Conservation (phyloP, 495 filamentous ascomycete species). For the Parathielavia hyrcaniae region DNA sequence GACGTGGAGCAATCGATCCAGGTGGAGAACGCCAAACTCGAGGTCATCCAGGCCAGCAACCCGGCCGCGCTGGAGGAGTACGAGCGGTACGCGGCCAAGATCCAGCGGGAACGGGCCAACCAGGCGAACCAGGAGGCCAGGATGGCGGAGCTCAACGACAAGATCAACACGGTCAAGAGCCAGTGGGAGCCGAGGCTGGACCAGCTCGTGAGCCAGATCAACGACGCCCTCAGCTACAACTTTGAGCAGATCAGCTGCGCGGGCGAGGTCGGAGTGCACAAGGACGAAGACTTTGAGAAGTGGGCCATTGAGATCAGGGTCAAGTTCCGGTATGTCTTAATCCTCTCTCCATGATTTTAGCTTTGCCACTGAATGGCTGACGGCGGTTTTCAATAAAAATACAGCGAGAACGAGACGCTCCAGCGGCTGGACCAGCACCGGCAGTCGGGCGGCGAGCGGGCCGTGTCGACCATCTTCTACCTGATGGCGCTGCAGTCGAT, state of each 20-base stretch:
- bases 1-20: constrained; percentile 68
- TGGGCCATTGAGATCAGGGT: constrained; percentile 94
- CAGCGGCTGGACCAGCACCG: constrained; percentile 83
- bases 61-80: constrained; percentile 70
- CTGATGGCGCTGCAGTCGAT: constrained; percentile 96
- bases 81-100: constrained; percentile 57
- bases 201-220: constrained; percentile 69
- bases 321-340: constrained; percentile 71
- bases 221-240: constrained; percentile 79
- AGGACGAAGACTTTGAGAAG: constrained; percentile 81
- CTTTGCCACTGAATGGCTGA: constrained; percentile 1
- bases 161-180: constrained; percentile 50
- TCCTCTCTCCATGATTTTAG: neutral
- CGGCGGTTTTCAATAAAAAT: neutral
- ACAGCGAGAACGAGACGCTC: constrained; percentile 71
- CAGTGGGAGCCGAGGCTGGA: constrained; percentile 86
- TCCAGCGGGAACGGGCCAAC: constrained; percentile 39
- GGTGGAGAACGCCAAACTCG: constrained; percentile 64
- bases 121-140: constrained; percentile 40
- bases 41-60: constrained; percentile 74
- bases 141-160: constrained; percentile 49
- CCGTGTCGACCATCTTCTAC: constrained; percentile 97
- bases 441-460: constrained; percentile 92
- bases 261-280: constrained; percentile 78
- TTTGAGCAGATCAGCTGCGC: constrained; percentile 92